Evolutionary conservation across 2,329 filamentous ascomycete species (phyloP).

Genomic region (Colletotrichum caudatum): DNA sequence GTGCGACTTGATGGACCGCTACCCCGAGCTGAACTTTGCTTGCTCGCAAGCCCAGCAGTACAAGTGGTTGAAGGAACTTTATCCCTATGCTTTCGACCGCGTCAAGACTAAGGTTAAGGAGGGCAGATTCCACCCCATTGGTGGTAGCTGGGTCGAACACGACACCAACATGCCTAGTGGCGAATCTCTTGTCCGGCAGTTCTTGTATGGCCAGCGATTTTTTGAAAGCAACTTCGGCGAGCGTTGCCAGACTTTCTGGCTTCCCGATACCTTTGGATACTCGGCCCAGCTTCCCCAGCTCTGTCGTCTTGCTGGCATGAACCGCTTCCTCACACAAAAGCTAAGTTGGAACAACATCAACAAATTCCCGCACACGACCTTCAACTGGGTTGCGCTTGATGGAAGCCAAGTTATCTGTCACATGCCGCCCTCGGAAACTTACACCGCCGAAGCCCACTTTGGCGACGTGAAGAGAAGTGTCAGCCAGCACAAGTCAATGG

Average conservation of each 20-base stretch:
- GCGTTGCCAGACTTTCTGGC: conserved; percentile 92
- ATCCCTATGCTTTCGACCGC: conserved; percentile 88
- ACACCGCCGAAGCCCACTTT: conserved; percentile 94
- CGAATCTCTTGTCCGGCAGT: conserved; percentile 93
- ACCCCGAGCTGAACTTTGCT: conserved; percentile 92
- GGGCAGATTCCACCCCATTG: conserved; percentile 93
- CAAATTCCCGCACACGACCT: conserved; percentile 97
- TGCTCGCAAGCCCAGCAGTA: conserved; percentile 97
- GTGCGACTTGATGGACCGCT: conserved; percentile 93
- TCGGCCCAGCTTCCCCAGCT: conserved; percentile 94
- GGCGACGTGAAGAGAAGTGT: conserved; percentile 93
- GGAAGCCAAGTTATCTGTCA: conserved; percentile 97
- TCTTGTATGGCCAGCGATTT: conserved; percentile 94
- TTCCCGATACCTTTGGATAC: conserved; percentile 98
- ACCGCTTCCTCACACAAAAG: conserved; percentile 96
- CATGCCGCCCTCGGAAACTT: conserved; percentile 96
- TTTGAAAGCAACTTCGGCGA: conserved; percentile 94
- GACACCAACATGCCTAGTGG: conserved; percentile 98
- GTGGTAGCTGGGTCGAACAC: conserved; percentile 98
- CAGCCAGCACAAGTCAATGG: conserved; percentile 93
- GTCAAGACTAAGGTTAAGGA: conserved; percentile 93
- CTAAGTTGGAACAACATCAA: conserved; percentile 99
- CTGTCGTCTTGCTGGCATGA: conserved; percentile 95
- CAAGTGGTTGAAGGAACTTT: conserved; percentile 94
- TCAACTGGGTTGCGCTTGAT: conserved; percentile 97